phyloP scores from a whole-genome alignment of 2,329 filamentous ascomycete species.

The Grosmannia huntii region DNA sequence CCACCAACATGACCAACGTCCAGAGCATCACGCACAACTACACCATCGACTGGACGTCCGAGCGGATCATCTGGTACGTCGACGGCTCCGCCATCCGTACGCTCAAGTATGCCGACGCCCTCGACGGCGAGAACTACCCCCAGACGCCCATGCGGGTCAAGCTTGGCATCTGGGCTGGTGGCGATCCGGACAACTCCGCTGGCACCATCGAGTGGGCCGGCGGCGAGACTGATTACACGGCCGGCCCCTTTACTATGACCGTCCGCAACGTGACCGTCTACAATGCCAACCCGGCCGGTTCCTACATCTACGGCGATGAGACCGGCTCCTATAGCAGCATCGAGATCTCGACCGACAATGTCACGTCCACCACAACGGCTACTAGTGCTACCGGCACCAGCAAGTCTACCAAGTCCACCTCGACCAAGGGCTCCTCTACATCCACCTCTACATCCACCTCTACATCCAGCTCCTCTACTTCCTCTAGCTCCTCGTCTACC shows the following conservation, averaged over 20 bases:
- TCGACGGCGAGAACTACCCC: constrained; percentile 35
- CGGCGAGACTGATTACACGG: constrained; percentile 7
- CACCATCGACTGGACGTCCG: constrained; percentile 42
- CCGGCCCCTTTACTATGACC: constrained; percentile 8
- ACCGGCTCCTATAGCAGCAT: constrained; percentile 7
- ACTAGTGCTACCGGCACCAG: background rate
- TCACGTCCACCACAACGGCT: background rate
- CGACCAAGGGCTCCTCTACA: background rate
- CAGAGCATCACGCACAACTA: constrained; percentile 40
- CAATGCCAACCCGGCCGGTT: constrained; percentile 5
- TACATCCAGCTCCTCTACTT: background rate
- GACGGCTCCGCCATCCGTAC: constrained; percentile 41
- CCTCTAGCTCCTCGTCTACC: too few relatives aligned
- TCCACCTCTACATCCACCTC: background rate
- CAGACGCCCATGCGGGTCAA: constrained; percentile 44
- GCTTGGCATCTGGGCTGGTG: constrained; percentile 30
- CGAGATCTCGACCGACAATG: background rate
- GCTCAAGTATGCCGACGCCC: constrained; percentile 31
- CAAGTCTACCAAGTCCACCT: background rate
- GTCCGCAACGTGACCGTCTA: constrained; percentile 7
- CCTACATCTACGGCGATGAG: constrained; percentile 7
- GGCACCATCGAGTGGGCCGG: constrained; percentile 11
- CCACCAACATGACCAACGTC: constrained; percentile 29
- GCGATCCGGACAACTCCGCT: constrained; percentile 5
- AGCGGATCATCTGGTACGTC: constrained; percentile 39